Evolutionary conservation across 1,139 yeast species (phyloP).

Genomic region (Meyerozyma athensensis): DNA sequence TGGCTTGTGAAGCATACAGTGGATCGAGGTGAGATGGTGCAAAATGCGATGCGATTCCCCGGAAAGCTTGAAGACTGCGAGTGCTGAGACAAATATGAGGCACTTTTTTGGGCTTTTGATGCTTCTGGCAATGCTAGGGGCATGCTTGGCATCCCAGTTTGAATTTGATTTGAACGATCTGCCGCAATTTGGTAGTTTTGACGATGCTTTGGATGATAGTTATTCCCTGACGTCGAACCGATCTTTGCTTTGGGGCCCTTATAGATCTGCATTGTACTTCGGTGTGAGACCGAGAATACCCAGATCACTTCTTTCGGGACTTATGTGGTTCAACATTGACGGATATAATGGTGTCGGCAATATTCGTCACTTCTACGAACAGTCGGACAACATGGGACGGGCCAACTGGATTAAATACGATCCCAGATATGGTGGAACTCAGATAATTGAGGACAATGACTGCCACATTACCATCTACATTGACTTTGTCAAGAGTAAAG

Average conservation of each 20-base stretch:
- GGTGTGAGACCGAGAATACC: constrained; percentile 82
- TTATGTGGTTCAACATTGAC: constrained; percentile 85
- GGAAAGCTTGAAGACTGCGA: neutral
- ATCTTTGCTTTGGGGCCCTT: constrained; percentile 80
- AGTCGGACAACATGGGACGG: constrained; percentile 61
- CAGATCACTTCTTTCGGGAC: constrained; percentile 72
- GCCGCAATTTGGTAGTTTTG: constrained; percentile 3
- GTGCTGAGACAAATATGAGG: neutral
- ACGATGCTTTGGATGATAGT: constrained; percentile 2
- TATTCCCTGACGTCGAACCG: constrained; percentile 1
- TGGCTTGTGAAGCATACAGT: constrained; percentile 4
- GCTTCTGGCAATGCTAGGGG: constrained; percentile 3
- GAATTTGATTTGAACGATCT: neutral
- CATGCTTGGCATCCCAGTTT: neutral
- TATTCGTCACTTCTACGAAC: constrained; percentile 79
- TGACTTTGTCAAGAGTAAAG: constrained; percentile 70
- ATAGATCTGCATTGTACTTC: constrained; percentile 78
- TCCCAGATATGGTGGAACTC: constrained; percentile 83
- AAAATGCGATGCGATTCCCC: neutral
- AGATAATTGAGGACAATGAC: constrained; percentile 64
- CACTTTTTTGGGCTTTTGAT: neutral
- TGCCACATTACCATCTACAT: constrained; percentile 60
- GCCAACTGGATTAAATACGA: constrained; percentile 89
- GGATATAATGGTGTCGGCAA: constrained; percentile 50
- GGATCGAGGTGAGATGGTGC: neutral